phyloP scores from a whole-genome alignment of 2,329 filamentous ascomycete genomes.

The Gremmenia infestans region DNA sequence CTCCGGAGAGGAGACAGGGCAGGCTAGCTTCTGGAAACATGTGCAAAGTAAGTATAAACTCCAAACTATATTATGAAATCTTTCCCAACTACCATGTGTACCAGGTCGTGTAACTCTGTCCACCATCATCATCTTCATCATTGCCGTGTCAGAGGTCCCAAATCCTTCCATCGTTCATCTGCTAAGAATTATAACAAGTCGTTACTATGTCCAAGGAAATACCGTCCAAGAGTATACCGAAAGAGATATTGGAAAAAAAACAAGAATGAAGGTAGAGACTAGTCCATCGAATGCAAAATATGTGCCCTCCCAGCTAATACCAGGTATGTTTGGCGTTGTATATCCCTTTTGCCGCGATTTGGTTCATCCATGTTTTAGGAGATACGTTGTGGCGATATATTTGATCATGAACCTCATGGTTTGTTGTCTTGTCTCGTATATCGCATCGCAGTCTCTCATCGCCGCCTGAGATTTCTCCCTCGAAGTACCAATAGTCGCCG shows the following conservation, averaged over 20 bases:
- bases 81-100: too few species aligned
- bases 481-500: neutral
- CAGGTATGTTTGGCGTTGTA: neutral
- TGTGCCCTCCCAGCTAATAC: neutral
- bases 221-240: neutral
- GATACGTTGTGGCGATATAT: neutral
- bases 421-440: too few species aligned
- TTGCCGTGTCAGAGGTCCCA: too few species aligned
- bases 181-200: neutral
- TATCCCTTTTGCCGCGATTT: neutral
- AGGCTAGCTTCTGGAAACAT: too few species aligned
- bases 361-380: neutral
- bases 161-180: too few species aligned
- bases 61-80: too few species aligned
- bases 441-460: neutral
- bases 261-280: neutral
- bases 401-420: neutral
- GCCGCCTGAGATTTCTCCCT: neutral
- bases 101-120: too few species aligned
- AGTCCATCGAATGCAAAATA: neutral
- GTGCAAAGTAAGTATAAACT: too few species aligned
- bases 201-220: neutral
- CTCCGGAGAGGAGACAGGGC: too few species aligned
- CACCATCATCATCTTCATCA: too few species aligned
- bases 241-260: neutral